Conservation (phyloP, 176 grass and related monocot species). For the Calamus simplicifolius region DNA sequence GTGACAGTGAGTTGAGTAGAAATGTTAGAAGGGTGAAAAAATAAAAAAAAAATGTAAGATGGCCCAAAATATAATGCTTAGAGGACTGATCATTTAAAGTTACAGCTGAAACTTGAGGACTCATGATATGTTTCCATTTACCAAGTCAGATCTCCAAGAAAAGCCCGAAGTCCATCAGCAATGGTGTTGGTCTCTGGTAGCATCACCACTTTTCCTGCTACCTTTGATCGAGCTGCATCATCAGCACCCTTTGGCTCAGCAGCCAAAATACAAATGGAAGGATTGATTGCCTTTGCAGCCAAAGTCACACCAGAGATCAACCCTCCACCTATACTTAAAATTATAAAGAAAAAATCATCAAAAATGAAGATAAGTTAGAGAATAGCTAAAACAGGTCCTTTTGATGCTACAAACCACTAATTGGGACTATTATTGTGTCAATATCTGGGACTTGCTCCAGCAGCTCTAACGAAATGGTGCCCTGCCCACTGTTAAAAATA, state of each 20-base stretch:
- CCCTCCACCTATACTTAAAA: slow-evolving; percentile 57
- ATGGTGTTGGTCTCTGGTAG: slow-evolving; percentile 61
- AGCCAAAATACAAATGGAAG: slow-evolving; percentile 69
- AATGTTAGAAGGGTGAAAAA: no score
- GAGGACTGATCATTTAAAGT: no score
- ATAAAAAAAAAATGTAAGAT: no score
- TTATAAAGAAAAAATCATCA: not conserved
- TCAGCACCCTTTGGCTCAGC: slow-evolving; percentile 89
- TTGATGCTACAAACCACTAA: slow-evolving; percentile 51
- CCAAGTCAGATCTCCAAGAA: slow-evolving; percentile 88
- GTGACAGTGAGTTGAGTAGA: no score
- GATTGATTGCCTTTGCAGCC: slow-evolving; percentile 88
- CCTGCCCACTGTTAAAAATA: slow-evolving; percentile 69
- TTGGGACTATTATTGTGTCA: slow-evolving; percentile 75
- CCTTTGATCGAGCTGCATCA: slow-evolving; percentile 80
- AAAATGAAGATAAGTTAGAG: not conserved
- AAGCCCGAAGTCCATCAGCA: slow-evolving; percentile 90
- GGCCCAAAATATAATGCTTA: no score
- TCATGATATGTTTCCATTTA: slow-evolving; percentile 11
- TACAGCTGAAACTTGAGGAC: no score
- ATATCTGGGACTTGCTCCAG: slow-evolving; percentile 69
- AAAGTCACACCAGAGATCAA: slow-evolving; percentile 81
- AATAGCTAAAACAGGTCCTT: not conserved
- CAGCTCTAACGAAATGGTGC: slow-evolving; percentile 79
- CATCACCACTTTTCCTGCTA: slow-evolving; percentile 63